Evolutionary conservation across 2,329 filamentous ascomycete species (phyloP).

Genomic region (Talaromyces amestolkiae): DNA sequence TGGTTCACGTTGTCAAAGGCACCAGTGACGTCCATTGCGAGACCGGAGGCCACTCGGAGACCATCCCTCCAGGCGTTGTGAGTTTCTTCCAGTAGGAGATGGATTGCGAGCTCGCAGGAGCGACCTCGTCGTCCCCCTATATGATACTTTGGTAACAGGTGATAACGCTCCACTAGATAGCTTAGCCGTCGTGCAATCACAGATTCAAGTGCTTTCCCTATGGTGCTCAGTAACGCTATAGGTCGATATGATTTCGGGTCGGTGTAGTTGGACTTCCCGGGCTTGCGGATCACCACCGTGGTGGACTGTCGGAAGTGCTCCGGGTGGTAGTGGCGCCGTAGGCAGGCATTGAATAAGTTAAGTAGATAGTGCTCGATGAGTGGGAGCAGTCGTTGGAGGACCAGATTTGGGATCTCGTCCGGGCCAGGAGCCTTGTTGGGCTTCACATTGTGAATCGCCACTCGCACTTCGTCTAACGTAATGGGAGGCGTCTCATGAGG

Average conservation of each 20-base stretch:
- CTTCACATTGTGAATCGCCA: not conserved
- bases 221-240: not conserved
- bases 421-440: not conserved
- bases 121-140: not conserved
- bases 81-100: not conserved
- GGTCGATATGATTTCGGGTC: not conserved
- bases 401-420: not conserved
- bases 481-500: not conserved
- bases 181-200: not conserved
- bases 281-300: not conserved
- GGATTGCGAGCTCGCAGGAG: not conserved
- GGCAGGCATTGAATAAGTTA: not conserved
- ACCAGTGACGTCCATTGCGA: slow-evolving; percentile 17
- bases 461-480: not conserved
- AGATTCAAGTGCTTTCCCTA: not conserved
- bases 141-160: not conserved
- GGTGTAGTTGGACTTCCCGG: not conserved
- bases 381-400: not conserved
- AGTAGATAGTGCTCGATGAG: not conserved
- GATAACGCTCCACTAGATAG: not conserved
- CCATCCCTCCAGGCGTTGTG: not conserved
- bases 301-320: not conserved
- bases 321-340: not conserved
- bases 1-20: not conserved
- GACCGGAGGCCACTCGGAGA: slow-evolving; percentile 12